These are phyloP conservation scores for Aspergillus coremiiformis DNA, from an alignment of 495 filamentous ascomycete species.

Conservation along the genomic window DNA sequence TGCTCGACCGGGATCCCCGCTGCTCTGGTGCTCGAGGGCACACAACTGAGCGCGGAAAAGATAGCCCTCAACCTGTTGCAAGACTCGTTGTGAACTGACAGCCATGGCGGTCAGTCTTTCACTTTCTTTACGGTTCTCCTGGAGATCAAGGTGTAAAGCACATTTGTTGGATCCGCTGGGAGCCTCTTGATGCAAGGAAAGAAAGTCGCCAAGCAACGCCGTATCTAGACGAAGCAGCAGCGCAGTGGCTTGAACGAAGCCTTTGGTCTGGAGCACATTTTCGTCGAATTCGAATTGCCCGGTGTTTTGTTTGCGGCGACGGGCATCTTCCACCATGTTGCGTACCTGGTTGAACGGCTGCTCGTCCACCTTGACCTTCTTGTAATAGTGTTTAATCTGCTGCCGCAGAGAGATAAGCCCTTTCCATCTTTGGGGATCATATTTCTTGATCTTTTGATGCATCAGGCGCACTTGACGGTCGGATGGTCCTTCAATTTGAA, in stretches of 20 bases:
- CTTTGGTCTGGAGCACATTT: conserved; percentile 40
- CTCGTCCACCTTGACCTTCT: conserved; percentile 45
- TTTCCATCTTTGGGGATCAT: conserved; percentile 29
- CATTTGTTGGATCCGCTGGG: not conserved
- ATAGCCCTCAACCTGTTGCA: conserved; percentile 24
- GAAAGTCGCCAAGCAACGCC: conserved; percentile 50
- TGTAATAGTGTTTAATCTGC: conserved; percentile 35
- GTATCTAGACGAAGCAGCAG: conserved; percentile 51
- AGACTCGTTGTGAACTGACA: conserved; percentile 5
- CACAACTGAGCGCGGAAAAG: conserved; percentile 31
- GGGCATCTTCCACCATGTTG: conserved; percentile 47
- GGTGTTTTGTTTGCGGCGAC: conserved; percentile 29
- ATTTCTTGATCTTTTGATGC: not conserved
- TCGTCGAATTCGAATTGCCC: conserved; percentile 42
- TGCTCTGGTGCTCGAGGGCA: conserved; percentile 27
- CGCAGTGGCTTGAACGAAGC: conserved; percentile 39
- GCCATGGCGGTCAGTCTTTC: conserved; percentile 12
- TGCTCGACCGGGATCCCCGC: conserved; percentile 1
- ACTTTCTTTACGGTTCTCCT: conserved; percentile 27
- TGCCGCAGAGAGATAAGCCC: conserved; percentile 32
- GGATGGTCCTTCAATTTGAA: conserved; percentile 16
- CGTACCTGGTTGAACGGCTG: conserved; percentile 57
- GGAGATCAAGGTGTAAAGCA: conserved; percentile 28
- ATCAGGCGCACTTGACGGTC: conserved; percentile 11
- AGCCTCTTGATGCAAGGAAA: conserved; percentile 18